Percentiles rank a stretch among this genome's conserved stretches.
Evolutionary conservation across 345 rosid genomes (phyloP).

Genomic region (Clausena lansium): DNA sequence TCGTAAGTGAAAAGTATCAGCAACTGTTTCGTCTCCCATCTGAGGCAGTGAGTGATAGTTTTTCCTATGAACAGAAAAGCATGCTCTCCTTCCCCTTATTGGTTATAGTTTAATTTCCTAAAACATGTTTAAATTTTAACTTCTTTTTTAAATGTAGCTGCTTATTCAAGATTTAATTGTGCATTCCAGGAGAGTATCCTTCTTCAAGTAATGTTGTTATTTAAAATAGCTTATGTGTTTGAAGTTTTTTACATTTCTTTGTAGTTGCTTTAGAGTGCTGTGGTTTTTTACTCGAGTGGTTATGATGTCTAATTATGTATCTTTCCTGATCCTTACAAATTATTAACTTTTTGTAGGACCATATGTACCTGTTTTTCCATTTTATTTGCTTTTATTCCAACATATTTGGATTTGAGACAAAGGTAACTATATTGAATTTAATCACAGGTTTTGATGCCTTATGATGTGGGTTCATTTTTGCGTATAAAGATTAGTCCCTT

Average conservation of each 20-base stretch:
- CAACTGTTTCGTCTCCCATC: conserved; percentile 80
- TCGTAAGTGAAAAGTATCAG: conserved; percentile 87
- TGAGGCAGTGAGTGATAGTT: conserved; percentile 57
- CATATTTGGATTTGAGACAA: conserved; percentile 98
- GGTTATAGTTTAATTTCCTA: background rate
- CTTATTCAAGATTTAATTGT: conserved; percentile 93
- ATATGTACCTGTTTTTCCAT: conserved; percentile 83
- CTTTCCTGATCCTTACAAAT: background rate
- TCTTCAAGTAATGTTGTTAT: conserved; percentile 59
- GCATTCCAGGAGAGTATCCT: conserved; percentile 95
- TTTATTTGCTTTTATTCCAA: conserved; percentile 92
- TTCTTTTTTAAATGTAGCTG: conserved; percentile 37
- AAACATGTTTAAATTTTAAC: conserved; percentile 1
- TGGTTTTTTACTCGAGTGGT: background rate
- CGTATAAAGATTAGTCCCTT: too few species aligned
- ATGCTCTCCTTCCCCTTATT: background rate
- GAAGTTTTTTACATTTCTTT: background rate
- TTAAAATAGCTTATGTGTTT: background rate
- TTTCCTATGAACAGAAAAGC: background rate
- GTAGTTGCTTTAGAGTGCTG: background rate
- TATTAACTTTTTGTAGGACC: conserved; percentile 65
- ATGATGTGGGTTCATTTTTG: too few species aligned
- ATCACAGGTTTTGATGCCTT: too few species aligned
- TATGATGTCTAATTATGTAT: background rate
- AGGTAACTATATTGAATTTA: too few species aligned